Conservation (phyloP, 2,329 filamentous ascomycete genomes). For the Tolypocladium endophyticum region DNA sequence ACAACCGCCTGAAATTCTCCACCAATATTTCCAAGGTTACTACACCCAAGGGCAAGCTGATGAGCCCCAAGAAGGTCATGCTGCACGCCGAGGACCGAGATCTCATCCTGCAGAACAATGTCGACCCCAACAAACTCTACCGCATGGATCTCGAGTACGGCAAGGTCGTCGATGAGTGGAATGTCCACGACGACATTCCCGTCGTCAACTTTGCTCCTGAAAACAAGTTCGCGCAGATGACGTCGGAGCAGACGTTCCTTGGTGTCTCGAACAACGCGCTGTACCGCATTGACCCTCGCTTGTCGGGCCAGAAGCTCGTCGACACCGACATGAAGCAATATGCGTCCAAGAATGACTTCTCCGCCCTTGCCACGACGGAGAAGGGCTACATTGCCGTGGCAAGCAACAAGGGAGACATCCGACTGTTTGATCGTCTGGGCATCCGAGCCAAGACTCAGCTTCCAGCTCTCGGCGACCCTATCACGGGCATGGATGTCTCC, state of each 20-base stretch:
- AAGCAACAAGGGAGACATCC: constrained; percentile 95
- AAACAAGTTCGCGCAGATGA: constrained; percentile 98
- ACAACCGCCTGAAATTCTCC: constrained; percentile 89
- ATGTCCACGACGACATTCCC: constrained; percentile 90
- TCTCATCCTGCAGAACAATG: constrained; percentile 74
- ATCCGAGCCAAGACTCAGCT: constrained; percentile 98
- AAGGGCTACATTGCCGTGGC: constrained; percentile 96
- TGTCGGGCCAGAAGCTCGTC: constrained; percentile 85
- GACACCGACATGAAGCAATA: constrained; percentile 93
- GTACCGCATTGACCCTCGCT: constrained; percentile 85
- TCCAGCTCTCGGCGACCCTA: constrained; percentile 87
- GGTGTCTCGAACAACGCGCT: constrained; percentile 88
- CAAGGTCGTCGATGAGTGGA: constrained; percentile 98
- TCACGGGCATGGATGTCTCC: constrained; percentile 88
- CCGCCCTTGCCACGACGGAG: constrained; percentile 84
- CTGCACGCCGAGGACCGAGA: constrained; percentile 83
- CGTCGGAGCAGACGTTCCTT: constrained; percentile 85
- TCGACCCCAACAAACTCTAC: constrained; percentile 83
- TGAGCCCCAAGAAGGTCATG: constrained; percentile 96
- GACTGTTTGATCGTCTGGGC: constrained; percentile 89
- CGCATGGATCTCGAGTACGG: constrained; percentile 97
- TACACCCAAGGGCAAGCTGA: constrained; percentile 75
- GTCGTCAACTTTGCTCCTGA: constrained; percentile 88
- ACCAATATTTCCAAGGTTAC: constrained; percentile 96
- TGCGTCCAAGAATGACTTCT: constrained; percentile 94